Base-by-base conservation (phyloP, 2,329 filamentous ascomycete species). In the Colletotrichum horii region DNA sequence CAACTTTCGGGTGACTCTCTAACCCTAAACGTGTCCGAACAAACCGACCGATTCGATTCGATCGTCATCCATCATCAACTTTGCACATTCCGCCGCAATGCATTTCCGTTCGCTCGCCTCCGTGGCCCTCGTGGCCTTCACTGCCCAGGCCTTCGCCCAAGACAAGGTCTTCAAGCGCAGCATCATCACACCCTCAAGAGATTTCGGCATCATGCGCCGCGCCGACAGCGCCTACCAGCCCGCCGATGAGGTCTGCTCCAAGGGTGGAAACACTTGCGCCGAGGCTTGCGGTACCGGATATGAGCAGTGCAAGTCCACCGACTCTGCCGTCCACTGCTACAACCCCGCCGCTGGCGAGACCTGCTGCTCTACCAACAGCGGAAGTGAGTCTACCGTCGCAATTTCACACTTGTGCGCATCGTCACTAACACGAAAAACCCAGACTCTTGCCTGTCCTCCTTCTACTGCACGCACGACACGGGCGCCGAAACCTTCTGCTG, bases 361-460 rank as follows among this genome's bases (percentile, higher is more conserved):
- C 55, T 93, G 91, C 88, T 93, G 91, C 81, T 85, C 87, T 56
- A 88, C 90, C 79, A 85, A 85, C 79, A 86, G 85, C 77, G 91
- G 92, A 84, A 90, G 90, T 92, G 85, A 80, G 88, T 88, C n/a
- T 64, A 64, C n/a, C 14, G 15, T 52, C 52, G 14, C 55, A 8
- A 19, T 38, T 8, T 61, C 19, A 26, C 16, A 26, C 12, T 30
- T 22, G n/a, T 26, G 16, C 36, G 60, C 26, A 7, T 66, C 6
- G 28, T 61, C 16, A 62, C 71, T 76, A 56, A 76, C 74, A 60
- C 55, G 52, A 60, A 4, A 2, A 6, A 2, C n/a, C 32, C 68
- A 92, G 91, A 91, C 83, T 90, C 91, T 36, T 93, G 92, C 82
- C 88, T 91, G 36, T 82, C 84, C 19, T 91, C 90, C 66, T 93